Base-by-base conservation (phyloP, 2,329 filamentous ascomycete species). In the Alternaria solani region DNA sequence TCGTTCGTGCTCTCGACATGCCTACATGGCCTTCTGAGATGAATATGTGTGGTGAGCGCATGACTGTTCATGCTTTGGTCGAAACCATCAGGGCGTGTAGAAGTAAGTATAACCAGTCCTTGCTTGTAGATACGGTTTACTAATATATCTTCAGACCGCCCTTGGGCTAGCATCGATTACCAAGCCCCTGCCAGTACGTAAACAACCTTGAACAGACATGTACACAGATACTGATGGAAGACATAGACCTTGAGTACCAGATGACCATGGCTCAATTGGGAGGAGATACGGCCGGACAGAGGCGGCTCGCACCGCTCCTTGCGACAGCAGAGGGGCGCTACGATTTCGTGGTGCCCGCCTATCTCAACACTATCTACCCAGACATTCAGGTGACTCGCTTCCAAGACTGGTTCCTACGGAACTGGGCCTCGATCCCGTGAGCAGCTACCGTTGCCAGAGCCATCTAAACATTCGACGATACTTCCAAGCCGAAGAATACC, bases 311-410 rank as follows among this genome's bases (percentile, higher is more conserved):
- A 59, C 82, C 88, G 32, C 83, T 92, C 25, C 81, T 91, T 38
- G 89, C 88, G 32, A 92, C 90, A 0, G 87, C 87, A 18, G 86
- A 90, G 63, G 88, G 89, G 2, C 84, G 88, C 9, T 93, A 91
- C 70, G 86, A 89, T 63, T 90, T 91, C 67, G 79, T 81, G 3
- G 79, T 84, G 12, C 78, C 87, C 1, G 74, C 69, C 2, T 89
- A 88, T 62, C 78, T 92, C 55, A 91, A 91, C 72, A 59, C 67
- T 11, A 59, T 68, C 38, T 81, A 80, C 57, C 77, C 79, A 32
- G 75, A 80, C 26, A 67, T 82, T 38, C 66, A 57, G 38, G 69
- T 77, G 14, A 72, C 74, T 5, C 58, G 67, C 9, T 82, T 83
- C 61, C 67, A 66, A 26, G 68, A 72, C 16, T 83, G 80, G 80